These are phyloP conservation scores for Tephrocybe rancida DNA, from an alignment of 768 basidiomycete species.

Conservation along the genomic window DNA sequence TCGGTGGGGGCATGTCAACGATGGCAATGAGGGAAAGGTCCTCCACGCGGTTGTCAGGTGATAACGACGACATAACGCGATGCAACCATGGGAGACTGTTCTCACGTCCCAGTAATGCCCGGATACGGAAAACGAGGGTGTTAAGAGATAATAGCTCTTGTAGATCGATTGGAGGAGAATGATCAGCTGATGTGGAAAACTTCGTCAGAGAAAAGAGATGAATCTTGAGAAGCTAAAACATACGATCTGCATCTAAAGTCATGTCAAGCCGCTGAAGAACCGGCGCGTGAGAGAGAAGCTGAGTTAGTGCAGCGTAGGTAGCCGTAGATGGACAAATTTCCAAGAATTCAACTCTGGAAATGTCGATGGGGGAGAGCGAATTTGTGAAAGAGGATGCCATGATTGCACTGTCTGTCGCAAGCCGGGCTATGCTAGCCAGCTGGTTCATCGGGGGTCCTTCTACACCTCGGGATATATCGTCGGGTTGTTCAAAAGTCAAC, in stretches of 20 bases:
- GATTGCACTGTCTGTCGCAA: background rate
- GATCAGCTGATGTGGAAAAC: constrained; percentile 13
- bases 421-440: background rate
- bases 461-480: background rate
- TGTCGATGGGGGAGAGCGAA: background rate
- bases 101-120: constrained; percentile 24
- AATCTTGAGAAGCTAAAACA: background rate
- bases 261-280: constrained; percentile 10
- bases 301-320: background rate
- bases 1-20: constrained; percentile 27
- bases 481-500: background rate
- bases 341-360: background rate
- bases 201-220: constrained; percentile 19
- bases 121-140: constrained; percentile 20
- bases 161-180: constrained; percentile 15
- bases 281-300: background rate
- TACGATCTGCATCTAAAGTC: constrained; percentile 8
- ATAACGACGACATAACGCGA: constrained; percentile 20
- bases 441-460: background rate
- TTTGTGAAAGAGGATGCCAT: background rate
- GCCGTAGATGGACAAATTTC: background rate
- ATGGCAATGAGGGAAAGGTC: constrained; percentile 22
- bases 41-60: constrained; percentile 15
- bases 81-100: constrained; percentile 27
- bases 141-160: constrained; percentile 11